A percentile compares a stretch with the other conserved stretches of the same genome.
phyloP scores from a whole-genome alignment of 768 basidiomycete genomes.

The Tulasnella sp. region DNA sequence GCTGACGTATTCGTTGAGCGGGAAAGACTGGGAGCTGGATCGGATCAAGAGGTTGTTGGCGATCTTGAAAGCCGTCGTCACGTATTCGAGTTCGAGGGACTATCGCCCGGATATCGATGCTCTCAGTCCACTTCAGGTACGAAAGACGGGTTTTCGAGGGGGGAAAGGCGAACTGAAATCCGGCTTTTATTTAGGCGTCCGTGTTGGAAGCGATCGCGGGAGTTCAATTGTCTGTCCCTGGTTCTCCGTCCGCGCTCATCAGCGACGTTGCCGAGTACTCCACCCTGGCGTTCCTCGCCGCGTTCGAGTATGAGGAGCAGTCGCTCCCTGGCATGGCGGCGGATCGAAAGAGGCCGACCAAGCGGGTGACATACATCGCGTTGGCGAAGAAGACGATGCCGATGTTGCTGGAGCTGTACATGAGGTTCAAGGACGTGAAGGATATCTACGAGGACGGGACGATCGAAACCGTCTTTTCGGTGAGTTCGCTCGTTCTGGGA shows the following conservation, averaged over 20 bases:
- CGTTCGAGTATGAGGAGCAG: constrained; percentile 43
- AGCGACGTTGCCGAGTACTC: constrained; percentile 75
- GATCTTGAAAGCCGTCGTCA: constrained; percentile 62
- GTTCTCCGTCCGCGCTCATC: constrained; percentile 62
- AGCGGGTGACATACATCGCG: constrained; percentile 78
- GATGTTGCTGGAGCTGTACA: constrained; percentile 62
- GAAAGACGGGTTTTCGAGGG: neutral
- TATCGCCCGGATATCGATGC: constrained; percentile 81
- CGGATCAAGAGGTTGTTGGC: constrained; percentile 57
- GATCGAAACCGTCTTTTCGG: constrained; percentile 69
- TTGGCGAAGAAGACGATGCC: constrained; percentile 86
- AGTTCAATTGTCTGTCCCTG: constrained; percentile 52
- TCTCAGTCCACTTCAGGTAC: constrained; percentile 69
- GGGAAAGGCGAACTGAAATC: neutral
- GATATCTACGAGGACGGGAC: constrained; percentile 74
- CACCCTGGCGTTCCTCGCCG: constrained; percentile 77
- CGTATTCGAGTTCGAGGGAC: constrained; percentile 72
- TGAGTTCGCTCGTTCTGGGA: constrained; percentile 21
- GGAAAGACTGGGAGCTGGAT: constrained; percentile 51
- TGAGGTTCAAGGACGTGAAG: constrained; percentile 45
- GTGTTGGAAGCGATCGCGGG: constrained; percentile 58
- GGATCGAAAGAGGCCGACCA: constrained; percentile 36
- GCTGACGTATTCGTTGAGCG: constrained; percentile 41
- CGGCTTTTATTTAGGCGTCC: constrained; percentile 39
- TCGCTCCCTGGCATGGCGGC: constrained; percentile 22